phyloP scores from a whole-genome alignment of 2,329 filamentous ascomycete genomes.

The Pseudocercospora eumusae region DNA sequence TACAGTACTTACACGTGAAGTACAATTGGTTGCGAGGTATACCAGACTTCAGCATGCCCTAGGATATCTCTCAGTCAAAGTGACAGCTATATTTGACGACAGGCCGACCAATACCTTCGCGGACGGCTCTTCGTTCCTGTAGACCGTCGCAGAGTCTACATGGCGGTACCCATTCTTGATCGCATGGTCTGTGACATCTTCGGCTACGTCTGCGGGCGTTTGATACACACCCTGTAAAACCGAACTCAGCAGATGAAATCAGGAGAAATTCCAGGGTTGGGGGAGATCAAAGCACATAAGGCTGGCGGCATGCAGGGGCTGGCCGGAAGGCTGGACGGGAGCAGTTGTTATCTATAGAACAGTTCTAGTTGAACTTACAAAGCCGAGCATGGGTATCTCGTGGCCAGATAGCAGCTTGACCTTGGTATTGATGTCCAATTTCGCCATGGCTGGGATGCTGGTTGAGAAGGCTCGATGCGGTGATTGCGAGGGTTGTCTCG shows the following conservation, averaged over 20 bases:
- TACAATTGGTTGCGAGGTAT: slow-evolving; percentile 60
- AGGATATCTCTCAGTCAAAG: not conserved
- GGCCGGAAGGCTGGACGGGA: not conserved
- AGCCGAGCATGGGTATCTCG: slow-evolving; percentile 62
- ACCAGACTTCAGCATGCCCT: slow-evolving; percentile 54
- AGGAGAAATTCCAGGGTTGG: not conserved
- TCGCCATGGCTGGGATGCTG: slow-evolving; percentile 42
- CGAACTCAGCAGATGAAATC: slow-evolving; percentile 13
- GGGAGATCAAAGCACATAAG: not conserved
- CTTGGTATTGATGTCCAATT: slow-evolving; percentile 50
- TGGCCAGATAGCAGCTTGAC: slow-evolving; percentile 60
- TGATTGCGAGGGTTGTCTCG: not conserved
- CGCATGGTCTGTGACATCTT: slow-evolving; percentile 59
- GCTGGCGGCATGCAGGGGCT: not conserved
- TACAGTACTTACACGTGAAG: slow-evolving; percentile 56
- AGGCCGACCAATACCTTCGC: slow-evolving; percentile 34
- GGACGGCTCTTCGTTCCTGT: slow-evolving; percentile 60
- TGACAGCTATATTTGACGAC: not conserved
- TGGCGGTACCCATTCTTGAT: slow-evolving; percentile 60
- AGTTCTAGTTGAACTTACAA: slow-evolving; percentile 37
- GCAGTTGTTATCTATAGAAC: not conserved
- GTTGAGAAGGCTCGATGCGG: slow-evolving; percentile 24
- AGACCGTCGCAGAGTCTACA: slow-evolving; percentile 61
- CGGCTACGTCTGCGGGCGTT: slow-evolving; percentile 56
- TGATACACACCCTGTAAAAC: slow-evolving; percentile 13